Conservation (phyloP, 257 asterid species). For the Solanum sparsipilum region DNA sequence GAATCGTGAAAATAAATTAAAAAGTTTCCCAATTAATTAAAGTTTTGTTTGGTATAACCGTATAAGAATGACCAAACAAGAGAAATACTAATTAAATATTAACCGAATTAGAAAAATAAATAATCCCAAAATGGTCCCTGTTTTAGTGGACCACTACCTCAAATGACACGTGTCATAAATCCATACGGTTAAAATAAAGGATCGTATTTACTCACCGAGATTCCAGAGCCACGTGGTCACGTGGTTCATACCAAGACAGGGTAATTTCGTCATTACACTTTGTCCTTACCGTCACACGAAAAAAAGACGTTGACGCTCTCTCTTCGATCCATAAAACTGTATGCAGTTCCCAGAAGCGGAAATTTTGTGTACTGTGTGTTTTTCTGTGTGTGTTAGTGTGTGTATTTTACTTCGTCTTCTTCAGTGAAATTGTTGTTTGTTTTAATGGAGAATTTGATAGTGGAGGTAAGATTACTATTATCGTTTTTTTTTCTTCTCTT, state of each 20-base stretch:
- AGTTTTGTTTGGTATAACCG: neutral
- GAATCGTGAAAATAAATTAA: neutral
- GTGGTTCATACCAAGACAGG: slow-evolving; percentile 24
- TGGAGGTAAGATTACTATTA: neutral
- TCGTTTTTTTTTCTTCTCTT: neutral
- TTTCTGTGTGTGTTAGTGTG: neutral
- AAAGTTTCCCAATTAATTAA: neutral
- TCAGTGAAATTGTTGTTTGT: neutral
- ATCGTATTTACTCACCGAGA: neutral
- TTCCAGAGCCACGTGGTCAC: slow-evolving; percentile 41
- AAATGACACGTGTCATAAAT: neutral
- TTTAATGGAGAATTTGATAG: neutral
- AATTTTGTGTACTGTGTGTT: neutral
- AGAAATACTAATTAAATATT: neutral
- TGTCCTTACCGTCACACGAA: slow-evolving; percentile 5
- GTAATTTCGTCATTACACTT: slow-evolving; percentile 5
- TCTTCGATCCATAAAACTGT: slow-evolving; percentile 3
- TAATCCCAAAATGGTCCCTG: neutral
- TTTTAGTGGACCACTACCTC: neutral
- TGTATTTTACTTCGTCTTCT: neutral
- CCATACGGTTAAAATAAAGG: neutral
- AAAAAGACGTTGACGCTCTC: slow-evolving; percentile 20
- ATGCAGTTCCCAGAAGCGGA: slow-evolving; percentile 11
- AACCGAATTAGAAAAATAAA: neutral
- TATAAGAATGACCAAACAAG: neutral